Percentiles rank a stretch among this genome's conserved stretches.
These are phyloP conservation scores for Boletus reticuloceps DNA, from an alignment of 768 basidiomycete species.

Conservation along the genomic window DNA sequence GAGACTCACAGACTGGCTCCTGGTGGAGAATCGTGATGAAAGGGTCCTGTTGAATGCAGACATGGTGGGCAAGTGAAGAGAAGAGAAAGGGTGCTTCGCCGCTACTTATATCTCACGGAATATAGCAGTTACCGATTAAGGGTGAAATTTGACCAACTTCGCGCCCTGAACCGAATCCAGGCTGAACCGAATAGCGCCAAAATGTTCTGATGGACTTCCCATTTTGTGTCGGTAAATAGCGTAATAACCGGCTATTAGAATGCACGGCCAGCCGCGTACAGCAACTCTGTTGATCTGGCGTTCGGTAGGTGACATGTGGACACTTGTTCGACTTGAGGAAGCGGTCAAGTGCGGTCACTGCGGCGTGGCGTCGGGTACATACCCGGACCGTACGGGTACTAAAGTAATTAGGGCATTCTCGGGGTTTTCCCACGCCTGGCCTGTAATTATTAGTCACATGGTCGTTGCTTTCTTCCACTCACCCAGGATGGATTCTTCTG, in stretches of 20 bases:
- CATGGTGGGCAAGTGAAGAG: constrained; percentile 18
- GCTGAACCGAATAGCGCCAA: constrained; percentile 23
- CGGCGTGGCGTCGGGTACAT: too few species aligned
- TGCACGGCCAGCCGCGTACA: too few species aligned
- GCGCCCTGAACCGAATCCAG: constrained; percentile 7
- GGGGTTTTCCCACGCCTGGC: too few species aligned
- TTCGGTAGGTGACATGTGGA: too few species aligned
- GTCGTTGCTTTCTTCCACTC: background rate
- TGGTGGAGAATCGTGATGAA: constrained; percentile 30
- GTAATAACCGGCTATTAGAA: background rate
- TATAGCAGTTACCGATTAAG: constrained; percentile 14
- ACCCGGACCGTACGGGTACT: too few species aligned
- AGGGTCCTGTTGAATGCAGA: constrained; percentile 28
- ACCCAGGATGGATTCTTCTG: constrained; percentile 50
- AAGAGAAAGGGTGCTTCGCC: background rate
- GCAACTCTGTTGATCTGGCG: too few species aligned
- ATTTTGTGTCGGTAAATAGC: background rate
- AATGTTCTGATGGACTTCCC: background rate
- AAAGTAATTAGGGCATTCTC: too few species aligned
- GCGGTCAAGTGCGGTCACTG: too few species aligned
- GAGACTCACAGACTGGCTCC: constrained; percentile 23
- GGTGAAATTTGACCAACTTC: constrained; percentile 5
- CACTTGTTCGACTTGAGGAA: too few species aligned
- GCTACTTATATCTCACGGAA: constrained; percentile 28
- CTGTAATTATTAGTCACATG: too few species aligned